Base-by-base conservation (phyloP, 83 land plant genomes). In the Thuja plicata region DNA sequence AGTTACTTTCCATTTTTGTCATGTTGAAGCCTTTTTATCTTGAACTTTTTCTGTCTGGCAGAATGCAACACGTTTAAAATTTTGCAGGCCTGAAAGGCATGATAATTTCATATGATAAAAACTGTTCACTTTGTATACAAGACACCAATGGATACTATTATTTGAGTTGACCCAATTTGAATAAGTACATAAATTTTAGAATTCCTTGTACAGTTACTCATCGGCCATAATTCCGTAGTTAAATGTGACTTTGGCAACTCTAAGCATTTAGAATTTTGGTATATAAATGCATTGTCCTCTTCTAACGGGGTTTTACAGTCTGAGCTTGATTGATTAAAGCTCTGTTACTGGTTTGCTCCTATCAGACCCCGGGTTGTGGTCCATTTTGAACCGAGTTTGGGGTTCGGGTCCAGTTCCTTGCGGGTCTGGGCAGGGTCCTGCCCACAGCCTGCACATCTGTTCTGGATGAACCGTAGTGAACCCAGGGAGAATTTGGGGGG, bases 181-280 rank as follows among this genome's bases (percentile, higher is more conserved):
- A 24, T 81, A 43, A 81, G 27, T 30, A 81, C 45, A 77, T 10
- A 21, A 27, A 21, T 7, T 81, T 81, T 80, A 80, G 24, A 80
- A 24, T 43, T 81, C 32, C 43, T n/a, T 81, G n/a, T 46, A 0
- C 30, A 81, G 2, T 15, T 80, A 24, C 41, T 80, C 24, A 24
- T 81, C 30, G 46, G 15, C 43, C 11, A n/a, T 10, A 11, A 37
- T 81, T 81, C 48, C 50, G 43, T 9, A 43, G 50, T 81, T 43
- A n/a, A 17, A 9, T 41, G 12, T 81, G 84, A 30, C 32, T 43
- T 16, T 35, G 46, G 84, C 50, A 9, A 81, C 43, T 45, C 27
- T 13, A 81, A 43, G 84, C 84, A 81, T 43, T 54, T 66, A 50
- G 77, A 46, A 37, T 87, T 50, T 84, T 76, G n/a, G 88, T 38